These are phyloP conservation scores for Whalleya microplaca DNA, from an alignment of 2,329 filamentous ascomycete species.

Conservation along the genomic window DNA sequence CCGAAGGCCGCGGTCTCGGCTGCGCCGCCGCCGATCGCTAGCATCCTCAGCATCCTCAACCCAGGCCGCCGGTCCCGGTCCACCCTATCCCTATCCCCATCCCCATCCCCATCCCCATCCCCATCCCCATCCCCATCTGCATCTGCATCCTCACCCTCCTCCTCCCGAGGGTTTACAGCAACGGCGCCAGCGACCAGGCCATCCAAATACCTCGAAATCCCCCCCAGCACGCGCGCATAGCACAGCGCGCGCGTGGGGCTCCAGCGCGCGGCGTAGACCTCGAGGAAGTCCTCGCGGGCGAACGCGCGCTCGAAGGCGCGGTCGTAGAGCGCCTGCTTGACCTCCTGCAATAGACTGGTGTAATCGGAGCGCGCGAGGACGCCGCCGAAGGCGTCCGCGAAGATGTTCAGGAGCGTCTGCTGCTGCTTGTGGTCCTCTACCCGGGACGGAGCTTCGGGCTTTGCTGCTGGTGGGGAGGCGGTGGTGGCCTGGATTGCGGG, in stretches of 20 bases:
- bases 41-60: slow-evolving; percentile 48
- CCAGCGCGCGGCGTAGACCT: slow-evolving; percentile 88
- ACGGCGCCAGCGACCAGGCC: slow-evolving; percentile 36
- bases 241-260: slow-evolving; percentile 83
- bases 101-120: slow-evolving; percentile 6
- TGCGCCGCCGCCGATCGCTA: slow-evolving; percentile 61
- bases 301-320: slow-evolving; percentile 86
- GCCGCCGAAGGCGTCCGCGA: slow-evolving; percentile 54
- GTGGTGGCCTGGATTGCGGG: background rate
- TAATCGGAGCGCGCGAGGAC: slow-evolving; percentile 53
- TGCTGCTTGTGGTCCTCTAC: slow-evolving; percentile 16
- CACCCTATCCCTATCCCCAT: slow-evolving; percentile 5
- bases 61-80: background rate
- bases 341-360: slow-evolving; percentile 68
- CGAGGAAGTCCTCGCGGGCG: slow-evolving; percentile 68
- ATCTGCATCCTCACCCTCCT: slow-evolving; percentile 1
- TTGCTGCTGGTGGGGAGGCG: background rate
- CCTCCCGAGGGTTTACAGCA: slow-evolving; percentile 24
- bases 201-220: too few species aligned
- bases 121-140: background rate
- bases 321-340: slow-evolving; percentile 85
- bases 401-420: slow-evolving; percentile 32
- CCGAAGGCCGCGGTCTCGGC: slow-evolving; percentile 64
- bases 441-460: too few species aligned
- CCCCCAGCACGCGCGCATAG: slow-evolving; percentile 68